Evolutionary conservation across 2,329 filamentous ascomycete species (phyloP), one percentile per base, ranked within the genome.

Genomic region (Thielaviopsis musarum): DNA sequence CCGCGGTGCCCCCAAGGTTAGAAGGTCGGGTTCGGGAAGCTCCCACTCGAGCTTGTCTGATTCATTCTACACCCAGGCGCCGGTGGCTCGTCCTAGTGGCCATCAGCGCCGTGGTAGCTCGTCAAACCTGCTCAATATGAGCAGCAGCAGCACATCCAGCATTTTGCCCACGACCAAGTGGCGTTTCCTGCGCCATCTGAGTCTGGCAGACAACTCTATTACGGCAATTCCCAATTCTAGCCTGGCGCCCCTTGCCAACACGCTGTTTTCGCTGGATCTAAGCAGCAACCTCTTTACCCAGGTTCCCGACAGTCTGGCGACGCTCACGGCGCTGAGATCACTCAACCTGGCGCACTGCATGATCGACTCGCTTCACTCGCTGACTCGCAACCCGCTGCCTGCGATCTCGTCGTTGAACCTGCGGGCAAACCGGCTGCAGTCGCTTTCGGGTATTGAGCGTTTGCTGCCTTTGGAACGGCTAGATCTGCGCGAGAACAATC

Each of bases 331-430:
- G 28, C 79, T 98, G n/a, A 84, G 91, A 64, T 91, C 93, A 24
- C 75, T 98, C 58, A 97, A 98, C 67, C 77, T 98, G 26, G 95
- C 91, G 3, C 87, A 95, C 67, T 97, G 91, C 77, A 96, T 97
- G 91, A 97, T 98, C 63, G 88, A 91, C 65, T 93, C 90, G 17
- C 77, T 98, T 59, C 87, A 94, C 66, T 95, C 91, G 1, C 76
- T 98, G 51, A 84, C 84, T 1, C 83, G 87, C 63, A 93, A 86
- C 66, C 89, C 93, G 13, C 77, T 98, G 5, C 91, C 93, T 28
- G 91, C 93, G 21, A 95, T 98, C 63, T 94, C 88, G 1, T 91
- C 91, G 1, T 76, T 98, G 60, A 97, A 97, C 67, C 79, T 98
- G 59, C 84, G 91, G 60, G 88, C 83, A 56, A 98, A 98, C 69